Base-by-base conservation (phyloP, 106 monocot species). In the Alisma plantagoaquatica region DNA sequence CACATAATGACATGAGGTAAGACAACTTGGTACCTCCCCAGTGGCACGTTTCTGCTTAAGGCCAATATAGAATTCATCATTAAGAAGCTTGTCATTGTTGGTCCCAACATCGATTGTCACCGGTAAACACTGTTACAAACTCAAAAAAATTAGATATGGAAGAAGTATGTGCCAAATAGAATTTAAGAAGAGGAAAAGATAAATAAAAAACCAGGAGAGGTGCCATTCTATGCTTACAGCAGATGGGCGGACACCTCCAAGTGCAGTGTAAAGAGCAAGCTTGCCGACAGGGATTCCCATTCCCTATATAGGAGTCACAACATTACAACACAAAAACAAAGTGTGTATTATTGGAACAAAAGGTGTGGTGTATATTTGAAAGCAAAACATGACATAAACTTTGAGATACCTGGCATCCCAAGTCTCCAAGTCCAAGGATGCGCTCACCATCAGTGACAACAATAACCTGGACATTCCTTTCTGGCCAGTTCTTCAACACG, bases 281-380 rank as follows among this genome's bases (percentile, higher is more conserved):
- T 98, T 98, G 26, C 96, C 96, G 3, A 98, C 96, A 69, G 96
- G 96, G 56, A 98, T 98, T 47, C 87, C 93, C 93, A 93, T 93
- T 38, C 93, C 93, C 87, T 93, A 31, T 6, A 46, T 28, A n/a
- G n/a, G n/a, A n/a, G n/a, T n/a, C n/a, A n/a, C n/a, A n/a, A n/a
- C n/a, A n/a, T n/a, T n/a, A n/a, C n/a, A n/a, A n/a, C n/a, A n/a
- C n/a, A n/a, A n/a, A n/a, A n/a, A n/a, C n/a, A n/a, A n/a, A n/a
- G n/a, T n/a, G n/a, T n/a, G n/a, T n/a, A n/a, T n/a, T n/a, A n/a
- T n/a, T n/a, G n/a, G n/a, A n/a, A n/a, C n/a, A n/a, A n/a, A n/a
- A n/a, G n/a, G n/a, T n/a, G n/a, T n/a, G n/a, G n/a, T n/a, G n/a
- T n/a, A n/a, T n/a, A n/a, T n/a, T n/a, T n/a, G n/a, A n/a, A n/a